A percentile compares a stretch with the other conserved stretches of the same genome.
Evolutionary conservation across 176 grass and related monocot genomes (phyloP).

Genomic region (Carex littledalei): DNA sequence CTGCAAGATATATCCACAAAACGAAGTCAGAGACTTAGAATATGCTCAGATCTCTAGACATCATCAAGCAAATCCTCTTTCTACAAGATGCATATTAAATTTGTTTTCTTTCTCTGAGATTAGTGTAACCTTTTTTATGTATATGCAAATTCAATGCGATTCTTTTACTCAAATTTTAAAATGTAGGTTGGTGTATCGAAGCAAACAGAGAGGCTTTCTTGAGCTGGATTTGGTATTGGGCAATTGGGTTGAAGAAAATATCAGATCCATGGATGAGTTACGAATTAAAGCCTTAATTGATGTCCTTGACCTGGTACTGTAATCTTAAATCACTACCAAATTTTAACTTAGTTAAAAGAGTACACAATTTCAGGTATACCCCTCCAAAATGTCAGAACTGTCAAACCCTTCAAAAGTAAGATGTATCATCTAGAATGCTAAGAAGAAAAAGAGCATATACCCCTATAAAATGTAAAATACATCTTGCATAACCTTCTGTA

Average conservation of each 20-base stretch:
- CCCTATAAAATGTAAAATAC: background rate
- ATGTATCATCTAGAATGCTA: background rate
- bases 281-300: slow-evolving; percentile 64
- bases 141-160: background rate
- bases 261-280: slow-evolving; percentile 60
- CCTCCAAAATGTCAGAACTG: background rate
- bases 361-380: background rate
- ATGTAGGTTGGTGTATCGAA: slow-evolving; percentile 75
- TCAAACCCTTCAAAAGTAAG: background rate
- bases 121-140: background rate
- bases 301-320: slow-evolving; percentile 79
- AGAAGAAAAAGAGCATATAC: background rate
- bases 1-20: background rate
- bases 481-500: background rate
- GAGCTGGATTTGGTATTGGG: slow-evolving; percentile 88
- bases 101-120: background rate
- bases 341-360: background rate
- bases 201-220: slow-evolving; percentile 88
- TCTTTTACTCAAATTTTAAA: background rate
- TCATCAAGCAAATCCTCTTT: background rate
- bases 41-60: background rate
- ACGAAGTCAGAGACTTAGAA: background rate
- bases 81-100: background rate
- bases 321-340: background rate
- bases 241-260: slow-evolving; percentile 83